Percentiles rank a stretch among this genome's conserved stretches.
Evolutionary conservation across 805 yeast genomes (phyloP).

Genomic region (Lachancea cidri): DNA sequence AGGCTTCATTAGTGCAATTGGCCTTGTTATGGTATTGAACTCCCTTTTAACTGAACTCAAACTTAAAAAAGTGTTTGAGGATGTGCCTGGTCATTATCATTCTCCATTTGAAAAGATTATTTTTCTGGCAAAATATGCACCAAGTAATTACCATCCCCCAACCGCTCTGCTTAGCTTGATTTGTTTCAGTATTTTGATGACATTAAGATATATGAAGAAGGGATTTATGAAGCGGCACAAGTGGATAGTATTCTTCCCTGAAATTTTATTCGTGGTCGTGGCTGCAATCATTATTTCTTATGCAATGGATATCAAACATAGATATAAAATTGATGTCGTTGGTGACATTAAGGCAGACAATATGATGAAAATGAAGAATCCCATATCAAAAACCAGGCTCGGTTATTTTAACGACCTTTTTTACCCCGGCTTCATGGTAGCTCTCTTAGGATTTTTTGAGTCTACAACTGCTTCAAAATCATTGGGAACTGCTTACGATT

Average conservation of each 20-base stretch:
- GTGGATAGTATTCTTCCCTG: slow-evolving; percentile 68
- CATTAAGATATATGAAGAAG: slow-evolving; percentile 39
- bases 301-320: slow-evolving; percentile 41
- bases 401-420: slow-evolving; percentile 50
- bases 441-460: slow-evolving; percentile 87
- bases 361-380: slow-evolving; percentile 46
- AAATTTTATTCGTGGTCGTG: slow-evolving; percentile 71
- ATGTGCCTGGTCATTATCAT: slow-evolving; percentile 50
- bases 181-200: slow-evolving; percentile 44
- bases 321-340: slow-evolving; percentile 57
- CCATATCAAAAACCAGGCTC: slow-evolving; percentile 45
- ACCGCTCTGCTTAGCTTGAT: slow-evolving; percentile 56
- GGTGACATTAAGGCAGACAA: slow-evolving; percentile 58
- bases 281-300: slow-evolving; percentile 51
- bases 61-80: slow-evolving; percentile 41
- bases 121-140: slow-evolving; percentile 49
- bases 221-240: slow-evolving; percentile 34
- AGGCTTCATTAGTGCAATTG: slow-evolving; percentile 85
- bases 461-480: slow-evolving; percentile 90
- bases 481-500: slow-evolving; percentile 64
- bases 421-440: slow-evolving; percentile 69
- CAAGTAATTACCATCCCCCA: slow-evolving; percentile 44
- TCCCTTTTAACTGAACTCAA: slow-evolving; percentile 72
- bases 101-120: slow-evolving; percentile 66
- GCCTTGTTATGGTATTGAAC: slow-evolving; percentile 74